Evolutionary conservation across 2,329 filamentous ascomycete genomes (phyloP).

Genomic region (Sporothrix inflata): DNA sequence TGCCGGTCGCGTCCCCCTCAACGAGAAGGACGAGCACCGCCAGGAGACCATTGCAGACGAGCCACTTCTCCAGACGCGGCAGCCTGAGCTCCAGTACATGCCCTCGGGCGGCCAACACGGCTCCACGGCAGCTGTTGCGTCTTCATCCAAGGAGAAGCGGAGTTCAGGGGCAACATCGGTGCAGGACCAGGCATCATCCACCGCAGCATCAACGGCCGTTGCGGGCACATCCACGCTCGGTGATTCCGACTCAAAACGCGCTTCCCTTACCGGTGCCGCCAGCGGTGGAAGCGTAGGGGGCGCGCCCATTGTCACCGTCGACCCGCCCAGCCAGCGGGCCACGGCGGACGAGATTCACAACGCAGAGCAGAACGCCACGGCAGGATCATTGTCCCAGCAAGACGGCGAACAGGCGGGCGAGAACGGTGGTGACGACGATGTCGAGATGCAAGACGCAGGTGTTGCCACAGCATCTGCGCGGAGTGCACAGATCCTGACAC

Average conservation of each 20-base stretch:
- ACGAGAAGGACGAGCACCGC: slow-evolving; percentile 55
- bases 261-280: slow-evolving; percentile 43
- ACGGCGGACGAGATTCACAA: not conserved
- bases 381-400: slow-evolving; percentile 30
- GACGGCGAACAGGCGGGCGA: slow-evolving; percentile 44
- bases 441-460: slow-evolving; percentile 68
- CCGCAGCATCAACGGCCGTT: slow-evolving; percentile 30
- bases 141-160: slow-evolving; percentile 48
- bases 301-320: slow-evolving; percentile 48
- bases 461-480: slow-evolving; percentile 48
- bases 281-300: slow-evolving; percentile 36
- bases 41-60: slow-evolving; percentile 23
- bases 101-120: slow-evolving; percentile 7
- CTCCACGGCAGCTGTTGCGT: slow-evolving; percentile 38
- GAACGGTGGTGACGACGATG: slow-evolving; percentile 56
- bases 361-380: slow-evolving; percentile 35
- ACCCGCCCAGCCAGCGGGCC: slow-evolving; percentile 41
- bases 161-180: slow-evolving; percentile 49
- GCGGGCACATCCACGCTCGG: slow-evolving; percentile 38
- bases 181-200: slow-evolving; percentile 48
- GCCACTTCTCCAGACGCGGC: slow-evolving; percentile 31
- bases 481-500: slow-evolving; percentile 45
- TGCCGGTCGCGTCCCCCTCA: slow-evolving; percentile 47
- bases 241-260: slow-evolving; percentile 52
- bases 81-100: slow-evolving; percentile 34